These are phyloP conservation scores for Rhipidocladum racemiflorum DNA, from an alignment of 176 grass and related monocot genomes.

Conservation along the genomic window DNA sequence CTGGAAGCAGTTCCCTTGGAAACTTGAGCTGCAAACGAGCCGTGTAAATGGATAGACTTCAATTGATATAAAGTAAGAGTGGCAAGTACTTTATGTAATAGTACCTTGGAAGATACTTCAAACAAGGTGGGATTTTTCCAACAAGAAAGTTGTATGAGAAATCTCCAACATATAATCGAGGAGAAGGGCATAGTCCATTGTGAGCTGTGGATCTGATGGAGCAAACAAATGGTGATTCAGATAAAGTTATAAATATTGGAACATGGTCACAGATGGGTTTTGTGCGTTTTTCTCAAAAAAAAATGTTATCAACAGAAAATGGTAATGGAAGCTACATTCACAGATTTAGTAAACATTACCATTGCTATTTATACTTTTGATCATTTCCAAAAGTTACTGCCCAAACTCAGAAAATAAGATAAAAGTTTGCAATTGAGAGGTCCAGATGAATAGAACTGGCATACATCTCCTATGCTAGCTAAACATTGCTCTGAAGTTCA, in stretches of 20 bases:
- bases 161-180: constrained; percentile 67
- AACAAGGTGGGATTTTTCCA: constrained; percentile 88
- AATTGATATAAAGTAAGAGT: constrained; percentile 19
- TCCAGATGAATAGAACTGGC: neutral
- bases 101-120: constrained; percentile 96
- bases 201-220: constrained; percentile 42
- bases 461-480: neutral
- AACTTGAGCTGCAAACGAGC: constrained; percentile 67
- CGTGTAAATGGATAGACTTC: constrained; percentile 26
- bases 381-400: neutral
- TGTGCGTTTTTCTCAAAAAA: neutral
- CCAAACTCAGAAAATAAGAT: neutral
- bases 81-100: neutral
- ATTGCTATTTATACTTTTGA: neutral
- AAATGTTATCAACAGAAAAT: neutral
- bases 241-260: neutral
- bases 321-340: neutral
- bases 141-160: constrained; percentile 95
- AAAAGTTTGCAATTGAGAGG: neutral
- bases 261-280: constrained; percentile 8
- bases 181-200: constrained; percentile 64
- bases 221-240: neutral
- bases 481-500: neutral
- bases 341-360: neutral
- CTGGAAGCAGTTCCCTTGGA: constrained; percentile 96